Percentiles rank a stretch among this genome's conserved stretches.
Conservation (phyloP, 2,329 filamentous ascomycete genomes). For the Apiospora phragmitis region DNA sequence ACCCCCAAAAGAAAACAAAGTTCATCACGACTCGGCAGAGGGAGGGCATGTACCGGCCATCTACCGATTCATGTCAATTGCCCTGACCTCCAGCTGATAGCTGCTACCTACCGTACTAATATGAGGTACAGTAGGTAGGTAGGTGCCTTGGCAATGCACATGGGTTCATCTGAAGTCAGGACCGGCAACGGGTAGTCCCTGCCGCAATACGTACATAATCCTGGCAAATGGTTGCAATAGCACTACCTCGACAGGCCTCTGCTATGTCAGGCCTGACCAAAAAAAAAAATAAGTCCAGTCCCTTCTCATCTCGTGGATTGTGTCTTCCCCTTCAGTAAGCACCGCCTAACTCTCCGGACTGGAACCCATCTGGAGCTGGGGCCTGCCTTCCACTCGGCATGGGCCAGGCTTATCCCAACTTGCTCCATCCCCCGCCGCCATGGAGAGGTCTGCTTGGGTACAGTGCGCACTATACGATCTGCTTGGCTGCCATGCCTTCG, state of each 20-base stretch:
- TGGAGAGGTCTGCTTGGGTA: neutral
- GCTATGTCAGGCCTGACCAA: neutral
- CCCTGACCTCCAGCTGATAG: neutral
- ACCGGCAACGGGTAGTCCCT: slow-evolving; percentile 4
- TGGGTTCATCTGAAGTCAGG: slow-evolving; percentile 2
- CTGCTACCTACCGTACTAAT: neutral
- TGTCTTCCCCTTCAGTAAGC: neutral
- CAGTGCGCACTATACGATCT: slow-evolving; percentile 6
- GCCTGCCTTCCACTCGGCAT: neutral
- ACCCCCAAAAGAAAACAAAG: neutral
- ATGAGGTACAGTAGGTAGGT: neutral
- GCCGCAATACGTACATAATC: neutral
- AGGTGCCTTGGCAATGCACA: neutral
- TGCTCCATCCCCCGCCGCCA: neutral
- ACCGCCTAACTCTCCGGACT: neutral
- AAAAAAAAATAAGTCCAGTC: neutral
- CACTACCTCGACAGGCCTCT: neutral
- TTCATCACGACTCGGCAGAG: neutral
- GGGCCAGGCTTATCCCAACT: slow-evolving; percentile 6
- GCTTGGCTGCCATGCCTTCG: neutral
- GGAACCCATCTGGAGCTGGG: neutral
- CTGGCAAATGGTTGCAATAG: neutral
- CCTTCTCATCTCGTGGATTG: neutral
- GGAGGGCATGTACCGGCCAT: neutral
- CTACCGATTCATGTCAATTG: neutral